Evolutionary conservation across 2,329 filamentous ascomycete genomes (phyloP).

Genomic region (Tolypocladium guangdongense): DNA sequence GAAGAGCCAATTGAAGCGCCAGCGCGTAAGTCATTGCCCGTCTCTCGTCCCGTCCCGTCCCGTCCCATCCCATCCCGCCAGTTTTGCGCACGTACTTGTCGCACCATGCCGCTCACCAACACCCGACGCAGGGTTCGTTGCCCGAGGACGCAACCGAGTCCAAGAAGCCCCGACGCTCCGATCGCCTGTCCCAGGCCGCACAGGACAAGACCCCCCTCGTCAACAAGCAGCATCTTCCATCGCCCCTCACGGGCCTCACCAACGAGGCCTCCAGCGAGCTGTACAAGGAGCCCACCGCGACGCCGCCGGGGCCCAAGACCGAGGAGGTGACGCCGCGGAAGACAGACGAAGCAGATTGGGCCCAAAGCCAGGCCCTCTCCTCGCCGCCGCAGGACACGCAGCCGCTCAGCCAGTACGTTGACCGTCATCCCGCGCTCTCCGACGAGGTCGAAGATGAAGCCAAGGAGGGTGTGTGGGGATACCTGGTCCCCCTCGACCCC

Average conservation of each 20-base stretch:
- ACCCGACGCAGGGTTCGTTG: constrained; percentile 46
- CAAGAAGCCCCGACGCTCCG: constrained; percentile 77
- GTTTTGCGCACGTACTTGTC: constrained; percentile 5
- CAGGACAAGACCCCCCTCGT: constrained; percentile 47
- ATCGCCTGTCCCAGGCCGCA: constrained; percentile 51
- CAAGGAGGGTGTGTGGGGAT: constrained; percentile 88
- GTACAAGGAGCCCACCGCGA: constrained; percentile 57
- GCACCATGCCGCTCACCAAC: constrained; percentile 11
- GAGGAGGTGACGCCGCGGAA: constrained; percentile 44
- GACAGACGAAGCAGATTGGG: constrained; percentile 32
- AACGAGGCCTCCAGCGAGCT: constrained; percentile 48
- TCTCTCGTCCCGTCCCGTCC: background rate
- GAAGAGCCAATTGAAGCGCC: constrained; percentile 79
- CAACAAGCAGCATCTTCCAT: constrained; percentile 62
- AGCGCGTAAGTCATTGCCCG: constrained; percentile 46
- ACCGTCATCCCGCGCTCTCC: constrained; percentile 58
- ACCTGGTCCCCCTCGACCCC: constrained; percentile 71
- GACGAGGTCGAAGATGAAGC: constrained; percentile 80
- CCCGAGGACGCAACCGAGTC: constrained; percentile 53
- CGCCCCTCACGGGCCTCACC: constrained; percentile 58
- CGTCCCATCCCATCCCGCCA: constrained; percentile 10
- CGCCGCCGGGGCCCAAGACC: constrained; percentile 51
- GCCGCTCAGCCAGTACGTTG: constrained; percentile 60
- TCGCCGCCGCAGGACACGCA: constrained; percentile 54
- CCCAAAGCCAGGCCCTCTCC: constrained; percentile 34